Conservation (phyloP, 2,329 filamentous ascomycete species). For the Ascochyta pisi region DNA sequence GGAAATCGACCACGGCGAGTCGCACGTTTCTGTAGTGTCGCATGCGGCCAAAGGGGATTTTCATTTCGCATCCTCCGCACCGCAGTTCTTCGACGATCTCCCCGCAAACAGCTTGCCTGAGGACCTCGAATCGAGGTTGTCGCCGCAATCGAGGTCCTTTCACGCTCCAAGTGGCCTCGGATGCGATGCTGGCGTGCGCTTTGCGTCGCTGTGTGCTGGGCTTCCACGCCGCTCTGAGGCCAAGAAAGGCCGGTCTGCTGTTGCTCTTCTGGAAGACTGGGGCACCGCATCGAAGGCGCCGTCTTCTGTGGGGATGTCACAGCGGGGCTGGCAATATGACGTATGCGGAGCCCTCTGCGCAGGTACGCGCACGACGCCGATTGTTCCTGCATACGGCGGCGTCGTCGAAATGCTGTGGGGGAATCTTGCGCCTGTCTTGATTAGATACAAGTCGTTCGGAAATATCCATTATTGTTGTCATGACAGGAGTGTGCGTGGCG, state of each 20-base stretch:
- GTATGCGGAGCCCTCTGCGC: background rate
- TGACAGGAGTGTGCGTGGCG: background rate
- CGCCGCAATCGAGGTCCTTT: background rate
- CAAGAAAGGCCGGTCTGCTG: background rate
- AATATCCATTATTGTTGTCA: no score
- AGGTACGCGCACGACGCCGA: conserved; percentile 11
- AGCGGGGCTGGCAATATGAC: conserved; percentile 2
- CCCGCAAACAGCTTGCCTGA: conserved; percentile 1
- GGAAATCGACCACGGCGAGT: background rate
- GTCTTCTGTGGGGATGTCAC: conserved; percentile 2
- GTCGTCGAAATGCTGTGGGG: background rate
- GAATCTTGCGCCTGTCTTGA: background rate
- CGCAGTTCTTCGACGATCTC: conserved; percentile 1
- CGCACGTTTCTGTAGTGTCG: background rate
- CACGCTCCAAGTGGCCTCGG: background rate
- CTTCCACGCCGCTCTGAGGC: background rate
- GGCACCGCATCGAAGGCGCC: conserved; percentile 2
- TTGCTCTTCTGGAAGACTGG: conserved; percentile 4
- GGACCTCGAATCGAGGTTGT: conserved; percentile 2
- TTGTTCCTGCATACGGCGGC: background rate
- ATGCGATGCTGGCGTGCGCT: background rate
- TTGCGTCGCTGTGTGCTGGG: background rate
- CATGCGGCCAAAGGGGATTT: conserved; percentile 2
- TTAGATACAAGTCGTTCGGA: no score
- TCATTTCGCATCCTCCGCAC: conserved; percentile 5